Evolutionary conservation across 2,329 filamentous ascomycete species (phyloP).

Genomic region (Penicillium hordei): DNA sequence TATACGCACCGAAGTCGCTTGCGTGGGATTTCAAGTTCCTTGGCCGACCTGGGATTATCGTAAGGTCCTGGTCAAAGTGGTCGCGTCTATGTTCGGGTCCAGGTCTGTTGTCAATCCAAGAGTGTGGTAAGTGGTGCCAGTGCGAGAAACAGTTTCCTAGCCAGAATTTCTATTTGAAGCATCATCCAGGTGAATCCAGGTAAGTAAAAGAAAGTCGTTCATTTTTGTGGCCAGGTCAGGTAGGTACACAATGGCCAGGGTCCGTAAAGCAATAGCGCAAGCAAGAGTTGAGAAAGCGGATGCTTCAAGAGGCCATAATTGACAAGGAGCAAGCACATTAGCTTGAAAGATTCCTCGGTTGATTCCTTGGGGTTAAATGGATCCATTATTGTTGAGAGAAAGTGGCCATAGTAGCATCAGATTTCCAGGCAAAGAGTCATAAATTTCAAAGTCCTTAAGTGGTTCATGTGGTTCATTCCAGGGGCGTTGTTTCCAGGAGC

Average conservation of each 20-base stretch:
- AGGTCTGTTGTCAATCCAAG: constrained; percentile 8
- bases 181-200: constrained; percentile 14
- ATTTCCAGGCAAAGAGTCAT: constrained; percentile 17
- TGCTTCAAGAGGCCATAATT: constrained; percentile 13
- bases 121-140: constrained; percentile 1
- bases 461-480: constrained; percentile 15
- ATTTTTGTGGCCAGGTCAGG: constrained; percentile 5
- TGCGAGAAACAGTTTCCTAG: background rate
- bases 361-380: constrained; percentile 5
- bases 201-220: constrained; percentile 3
- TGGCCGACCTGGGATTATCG: background rate
- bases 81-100: constrained; percentile 5
- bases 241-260: constrained; percentile 8
- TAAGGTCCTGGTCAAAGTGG: constrained; percentile 12
- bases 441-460: constrained; percentile 9
- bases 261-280: constrained; percentile 18
- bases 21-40: constrained; percentile 6
- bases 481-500: constrained; percentile 5
- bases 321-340: constrained; percentile 21
- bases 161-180: constrained; percentile 9
- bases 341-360: constrained; percentile 17
- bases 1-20: constrained; percentile 18
- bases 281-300: constrained; percentile 14
- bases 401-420: constrained; percentile 11
- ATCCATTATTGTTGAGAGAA: constrained; percentile 14